Percentiles rank a stretch among this genome's conserved stretches.
These are phyloP conservation scores for Ustilago xerochloae DNA, from an alignment of 1,284 basidiomycete genomes.

Conservation along the genomic window DNA sequence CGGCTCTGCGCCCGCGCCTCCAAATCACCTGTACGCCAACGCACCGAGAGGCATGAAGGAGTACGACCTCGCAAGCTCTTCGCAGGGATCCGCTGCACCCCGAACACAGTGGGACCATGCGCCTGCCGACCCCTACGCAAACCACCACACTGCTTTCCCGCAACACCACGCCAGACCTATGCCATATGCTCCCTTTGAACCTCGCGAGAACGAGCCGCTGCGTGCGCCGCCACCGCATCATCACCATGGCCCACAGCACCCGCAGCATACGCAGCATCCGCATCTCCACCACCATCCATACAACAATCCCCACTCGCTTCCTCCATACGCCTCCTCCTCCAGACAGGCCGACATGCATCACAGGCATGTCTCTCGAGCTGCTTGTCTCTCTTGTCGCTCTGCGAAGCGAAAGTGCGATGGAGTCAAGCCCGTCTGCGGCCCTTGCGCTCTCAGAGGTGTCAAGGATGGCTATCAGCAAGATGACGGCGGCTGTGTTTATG, in stretches of 20 bases:
- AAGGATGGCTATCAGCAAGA: conserved; percentile 38
- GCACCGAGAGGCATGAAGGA: conserved; percentile 33
- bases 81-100: not conserved
- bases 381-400: conserved; percentile 58
- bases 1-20: conserved; percentile 10
- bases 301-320: conserved; percentile 4
- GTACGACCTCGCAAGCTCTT: conserved; percentile 19
- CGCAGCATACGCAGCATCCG: conserved; percentile 26
- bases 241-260: conserved; percentile 26
- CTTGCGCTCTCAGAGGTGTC: conserved; percentile 52
- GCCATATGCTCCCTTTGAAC: conserved; percentile 28
- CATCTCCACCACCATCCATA: conserved; percentile 36
- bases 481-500: conserved; percentile 55
- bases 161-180: conserved; percentile 11
- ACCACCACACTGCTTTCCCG: conserved; percentile 15
- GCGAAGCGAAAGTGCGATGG: conserved; percentile 63
- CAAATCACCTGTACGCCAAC: conserved; percentile 19
- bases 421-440: conserved; percentile 54
- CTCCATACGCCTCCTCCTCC: conserved; percentile 25
- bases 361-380: conserved; percentile 51
- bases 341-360: conserved; percentile 33
- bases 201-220: conserved; percentile 21
- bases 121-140: conserved; percentile 16
- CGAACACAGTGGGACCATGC: conserved; percentile 16
- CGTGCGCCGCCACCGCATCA: conserved; percentile 9